Conservation (phyloP, 1,139 yeast species). For the Candida neerlandica region DNA sequence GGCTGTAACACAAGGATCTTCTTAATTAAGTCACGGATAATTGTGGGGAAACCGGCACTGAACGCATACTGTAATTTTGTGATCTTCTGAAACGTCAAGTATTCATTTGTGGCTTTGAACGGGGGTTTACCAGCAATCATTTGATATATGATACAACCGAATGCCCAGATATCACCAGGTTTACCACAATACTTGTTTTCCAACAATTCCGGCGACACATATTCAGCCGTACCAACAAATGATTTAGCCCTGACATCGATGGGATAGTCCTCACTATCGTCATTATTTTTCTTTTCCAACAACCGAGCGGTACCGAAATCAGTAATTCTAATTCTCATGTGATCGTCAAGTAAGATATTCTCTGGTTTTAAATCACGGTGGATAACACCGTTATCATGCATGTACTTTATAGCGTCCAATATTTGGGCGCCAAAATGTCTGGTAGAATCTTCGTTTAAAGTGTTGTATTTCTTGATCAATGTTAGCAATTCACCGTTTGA, state of each 20-base stretch:
- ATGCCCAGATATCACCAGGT: conserved; percentile 80
- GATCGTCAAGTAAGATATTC: conserved; percentile 65
- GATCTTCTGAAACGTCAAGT: conserved; percentile 59
- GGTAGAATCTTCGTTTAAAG: conserved; percentile 76
- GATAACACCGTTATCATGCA: conserved; percentile 77
- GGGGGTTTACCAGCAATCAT: conserved; percentile 80
- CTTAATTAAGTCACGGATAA: conserved; percentile 51
- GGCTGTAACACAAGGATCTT: conserved; percentile 50
- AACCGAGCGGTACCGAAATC: conserved; percentile 82
- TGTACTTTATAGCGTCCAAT: conserved; percentile 64
- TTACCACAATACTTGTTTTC: conserved; percentile 71
- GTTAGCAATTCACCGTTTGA: conserved; percentile 88
- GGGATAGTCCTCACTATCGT: conserved; percentile 43
- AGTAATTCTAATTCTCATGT: conserved; percentile 69
- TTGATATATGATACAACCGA: conserved; percentile 78
- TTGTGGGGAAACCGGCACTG: conserved; percentile 51
- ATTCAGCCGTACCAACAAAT: conserved; percentile 86
- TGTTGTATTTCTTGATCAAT: conserved; percentile 73
- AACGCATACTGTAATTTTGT: conserved; percentile 66
- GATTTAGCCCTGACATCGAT: conserved; percentile 61
- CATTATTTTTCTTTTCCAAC: conserved; percentile 44
- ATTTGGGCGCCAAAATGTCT: conserved; percentile 69
- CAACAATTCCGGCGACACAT: conserved; percentile 75
- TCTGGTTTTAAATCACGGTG: conserved; percentile 83
- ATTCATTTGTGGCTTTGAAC: conserved; percentile 75